These are phyloP conservation scores for Zygosaccharomyces kombuchaensis DNA, from an alignment of 805 yeast genomes.

Conservation along the genomic window DNA sequence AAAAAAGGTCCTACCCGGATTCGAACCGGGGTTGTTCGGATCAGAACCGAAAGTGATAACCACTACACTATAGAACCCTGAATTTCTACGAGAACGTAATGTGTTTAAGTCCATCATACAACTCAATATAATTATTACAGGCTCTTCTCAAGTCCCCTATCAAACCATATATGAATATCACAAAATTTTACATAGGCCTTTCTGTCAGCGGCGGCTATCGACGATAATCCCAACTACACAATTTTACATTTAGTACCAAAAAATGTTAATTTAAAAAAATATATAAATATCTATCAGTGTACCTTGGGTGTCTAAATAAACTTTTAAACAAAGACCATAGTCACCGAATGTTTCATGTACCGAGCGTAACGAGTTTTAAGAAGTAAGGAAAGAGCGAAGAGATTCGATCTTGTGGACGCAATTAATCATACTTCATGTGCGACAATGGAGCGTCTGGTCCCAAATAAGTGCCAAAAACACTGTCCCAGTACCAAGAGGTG, in stretches of 20 bases:
- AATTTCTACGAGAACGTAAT: background rate
- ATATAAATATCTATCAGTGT: background rate
- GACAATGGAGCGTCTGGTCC: conserved; percentile 39
- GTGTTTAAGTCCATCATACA: background rate
- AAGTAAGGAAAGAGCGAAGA: background rate
- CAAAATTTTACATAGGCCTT: no score
- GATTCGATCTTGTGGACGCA: background rate
- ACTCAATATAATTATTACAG: no score
- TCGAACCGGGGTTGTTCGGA: conserved; percentile 78
- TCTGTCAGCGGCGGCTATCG: no score
- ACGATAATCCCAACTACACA: no score
- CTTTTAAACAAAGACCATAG: background rate
- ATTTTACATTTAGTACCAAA: no score
- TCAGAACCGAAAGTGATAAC: conserved; percentile 59
- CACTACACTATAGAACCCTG: conserved; percentile 54
- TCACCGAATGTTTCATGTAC: background rate
- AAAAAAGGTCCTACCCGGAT: conserved; percentile 73
- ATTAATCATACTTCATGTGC: conserved; percentile 33
- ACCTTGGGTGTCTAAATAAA: background rate
- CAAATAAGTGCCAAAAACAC: conserved; percentile 78
- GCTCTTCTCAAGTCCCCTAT: no score
- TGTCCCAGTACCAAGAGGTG: conserved; percentile 91
- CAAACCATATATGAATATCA: no score
- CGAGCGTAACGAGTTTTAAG: background rate
- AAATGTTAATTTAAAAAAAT: no score